phyloP scores from a whole-genome alignment of 2,329 filamentous ascomycete genomes.

The Calonectria naviculata region DNA sequence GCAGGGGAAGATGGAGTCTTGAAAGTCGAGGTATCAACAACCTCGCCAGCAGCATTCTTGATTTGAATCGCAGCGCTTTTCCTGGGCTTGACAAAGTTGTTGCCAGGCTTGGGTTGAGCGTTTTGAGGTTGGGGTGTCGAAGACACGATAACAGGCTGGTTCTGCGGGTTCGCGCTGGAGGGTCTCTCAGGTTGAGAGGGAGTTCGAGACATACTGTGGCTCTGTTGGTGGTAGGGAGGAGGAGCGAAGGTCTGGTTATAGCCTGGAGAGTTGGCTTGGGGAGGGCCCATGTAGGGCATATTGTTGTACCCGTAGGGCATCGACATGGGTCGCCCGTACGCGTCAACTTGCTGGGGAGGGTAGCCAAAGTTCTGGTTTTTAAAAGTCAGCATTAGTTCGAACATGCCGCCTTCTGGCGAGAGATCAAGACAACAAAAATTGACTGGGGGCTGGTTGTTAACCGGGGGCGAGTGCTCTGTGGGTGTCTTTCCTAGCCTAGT shows the following conservation, averaged over 20 bases:
- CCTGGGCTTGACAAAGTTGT: constrained; percentile 62
- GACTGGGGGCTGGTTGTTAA: constrained; percentile 18
- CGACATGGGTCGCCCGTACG: constrained; percentile 50
- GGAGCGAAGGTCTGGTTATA: constrained; percentile 59
- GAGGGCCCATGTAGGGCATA: constrained; percentile 62
- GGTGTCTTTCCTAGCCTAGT: constrained; percentile 31
- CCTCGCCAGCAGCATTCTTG: constrained; percentile 84
- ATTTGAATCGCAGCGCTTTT: constrained; percentile 85
- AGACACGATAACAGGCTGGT: constrained; percentile 70
- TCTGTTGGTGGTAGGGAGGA: constrained; percentile 61
- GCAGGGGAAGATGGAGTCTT: constrained; percentile 69
- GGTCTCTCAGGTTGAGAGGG: constrained; percentile 80
- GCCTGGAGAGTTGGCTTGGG: constrained; percentile 60
- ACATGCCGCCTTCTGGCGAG: constrained; percentile 75
- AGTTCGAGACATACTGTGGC: constrained; percentile 82
- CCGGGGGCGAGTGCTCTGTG: constrained; percentile 19
- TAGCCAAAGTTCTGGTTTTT: constrained; percentile 75
- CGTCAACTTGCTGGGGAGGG: constrained; percentile 54
- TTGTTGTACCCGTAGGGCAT: constrained; percentile 57
- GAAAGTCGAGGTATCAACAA: constrained; percentile 74
- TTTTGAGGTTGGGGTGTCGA: constrained; percentile 72
- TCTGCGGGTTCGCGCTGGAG: constrained; percentile 72
- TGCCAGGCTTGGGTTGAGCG: constrained; percentile 63
- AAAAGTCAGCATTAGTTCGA: constrained; percentile 79
- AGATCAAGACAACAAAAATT: constrained; percentile 62